Evolutionary conservation across 129 eudicot genomes (phyloP).

Genomic region (Pseudognaphalium luteoalbum): DNA sequence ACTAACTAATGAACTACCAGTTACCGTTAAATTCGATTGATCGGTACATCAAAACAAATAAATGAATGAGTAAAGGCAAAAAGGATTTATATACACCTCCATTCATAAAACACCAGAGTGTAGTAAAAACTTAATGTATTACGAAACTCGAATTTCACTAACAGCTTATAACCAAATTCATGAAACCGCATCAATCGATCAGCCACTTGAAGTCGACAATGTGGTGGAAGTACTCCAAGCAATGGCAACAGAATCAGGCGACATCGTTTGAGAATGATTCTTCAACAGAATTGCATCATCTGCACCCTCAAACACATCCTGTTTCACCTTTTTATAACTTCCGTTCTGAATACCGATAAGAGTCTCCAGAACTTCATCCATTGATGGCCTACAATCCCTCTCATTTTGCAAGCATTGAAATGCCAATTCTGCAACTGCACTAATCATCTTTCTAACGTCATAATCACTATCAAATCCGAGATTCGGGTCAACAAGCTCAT

Average conservation of each 20-base stretch:
- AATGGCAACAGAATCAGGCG: slow-evolving; percentile 50
- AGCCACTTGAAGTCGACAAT: slow-evolving; percentile 33
- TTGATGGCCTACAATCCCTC: slow-evolving; percentile 67
- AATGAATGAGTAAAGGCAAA: slow-evolving; percentile 28
- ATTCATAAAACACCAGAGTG: slow-evolving; percentile 17
- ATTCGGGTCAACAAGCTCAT: slow-evolving; percentile 65
- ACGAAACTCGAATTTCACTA: background rate
- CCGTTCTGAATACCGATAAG: slow-evolving; percentile 43
- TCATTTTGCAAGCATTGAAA: slow-evolving; percentile 63
- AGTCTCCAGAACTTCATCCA: slow-evolving; percentile 49
- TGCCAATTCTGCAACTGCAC: slow-evolving; percentile 63
- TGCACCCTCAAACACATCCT: slow-evolving; percentile 30
- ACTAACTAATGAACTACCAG: background rate
- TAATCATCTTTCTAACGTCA: slow-evolving; percentile 43
- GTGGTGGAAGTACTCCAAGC: slow-evolving; percentile 44
- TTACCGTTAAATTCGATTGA: background rate
- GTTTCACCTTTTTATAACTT: slow-evolving; percentile 21
- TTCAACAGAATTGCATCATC: slow-evolving; percentile 55
- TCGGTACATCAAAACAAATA: slow-evolving; percentile 2
- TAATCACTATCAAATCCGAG: slow-evolving; percentile 58
- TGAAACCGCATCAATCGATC: slow-evolving; percentile 18
- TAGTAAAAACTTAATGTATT: slow-evolving; percentile 11
- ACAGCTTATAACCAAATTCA: slow-evolving; percentile 6
- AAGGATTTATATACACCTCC: slow-evolving; percentile 23
- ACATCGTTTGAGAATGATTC: slow-evolving; percentile 32